phyloP scores from a whole-genome alignment of 805 yeast genomes.

The Saccharomycopsis olivae region DNA sequence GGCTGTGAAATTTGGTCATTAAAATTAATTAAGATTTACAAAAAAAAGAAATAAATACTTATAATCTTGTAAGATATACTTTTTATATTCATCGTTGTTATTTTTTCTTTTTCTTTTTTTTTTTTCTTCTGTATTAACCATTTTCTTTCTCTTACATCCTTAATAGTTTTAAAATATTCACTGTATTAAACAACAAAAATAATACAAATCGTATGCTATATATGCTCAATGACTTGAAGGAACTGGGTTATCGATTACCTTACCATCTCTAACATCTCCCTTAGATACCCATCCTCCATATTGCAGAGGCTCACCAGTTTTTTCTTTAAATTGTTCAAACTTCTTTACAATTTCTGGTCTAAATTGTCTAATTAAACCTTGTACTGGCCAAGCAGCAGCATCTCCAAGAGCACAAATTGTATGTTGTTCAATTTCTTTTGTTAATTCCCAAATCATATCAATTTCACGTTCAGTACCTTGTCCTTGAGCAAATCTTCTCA shows the following conservation, averaged over 20 bases:
- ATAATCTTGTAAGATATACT: not conserved
- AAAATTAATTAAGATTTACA: too few relatives aligned
- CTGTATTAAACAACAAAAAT: too few relatives aligned
- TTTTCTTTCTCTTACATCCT: too few relatives aligned
- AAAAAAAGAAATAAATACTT: not conserved
- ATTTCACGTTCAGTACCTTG: conserved; percentile 76
- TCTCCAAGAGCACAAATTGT: conserved; percentile 89
- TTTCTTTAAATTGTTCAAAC: conserved; percentile 48
- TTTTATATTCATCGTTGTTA: too few relatives aligned
- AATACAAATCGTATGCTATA: too few relatives aligned
- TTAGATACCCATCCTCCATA: conserved; percentile 67
- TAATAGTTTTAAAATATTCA: too few relatives aligned
- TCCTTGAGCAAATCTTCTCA: conserved; percentile 72
- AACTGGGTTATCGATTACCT: conserved; percentile 16
- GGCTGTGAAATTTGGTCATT: conserved; percentile 41
- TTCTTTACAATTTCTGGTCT: conserved; percentile 74
- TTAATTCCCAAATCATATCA: conserved; percentile 74
- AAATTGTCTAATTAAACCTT: conserved; percentile 78
- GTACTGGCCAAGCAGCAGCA: conserved; percentile 91
- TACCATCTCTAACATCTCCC: conserved; percentile 18
- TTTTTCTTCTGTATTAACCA: not conserved
- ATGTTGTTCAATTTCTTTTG: conserved; percentile 84
- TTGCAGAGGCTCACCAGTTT: conserved; percentile 36
- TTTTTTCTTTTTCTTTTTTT: not conserved
- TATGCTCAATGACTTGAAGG: conserved; percentile 12